Evolutionary conservation across 2,329 filamentous ascomycete genomes (phyloP).

Genomic region (Drechmeria coniospora): DNA sequence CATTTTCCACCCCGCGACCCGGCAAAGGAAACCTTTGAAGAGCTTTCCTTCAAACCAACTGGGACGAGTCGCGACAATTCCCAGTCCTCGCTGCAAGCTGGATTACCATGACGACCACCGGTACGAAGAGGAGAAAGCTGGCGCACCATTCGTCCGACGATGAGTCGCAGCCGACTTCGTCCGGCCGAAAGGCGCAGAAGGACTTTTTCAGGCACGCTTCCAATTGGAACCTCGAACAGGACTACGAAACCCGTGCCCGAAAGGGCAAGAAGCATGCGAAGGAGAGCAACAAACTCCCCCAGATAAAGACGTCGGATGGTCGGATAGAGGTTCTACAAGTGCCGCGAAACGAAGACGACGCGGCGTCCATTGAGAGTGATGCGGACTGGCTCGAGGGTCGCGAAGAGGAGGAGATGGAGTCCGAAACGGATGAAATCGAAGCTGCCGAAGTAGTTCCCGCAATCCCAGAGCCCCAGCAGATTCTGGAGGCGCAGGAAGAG

Average conservation of each 20-base stretch:
- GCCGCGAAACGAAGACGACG: conserved; percentile 42
- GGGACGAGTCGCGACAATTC: neutral
- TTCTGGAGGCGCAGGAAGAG: conserved; percentile 80
- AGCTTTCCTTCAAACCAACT: neutral
- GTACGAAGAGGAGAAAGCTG: conserved; percentile 42
- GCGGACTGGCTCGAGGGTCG: conserved; percentile 48
- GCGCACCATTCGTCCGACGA: conserved; percentile 35
- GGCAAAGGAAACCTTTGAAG: neutral
- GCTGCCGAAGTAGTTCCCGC: too few relatives aligned
- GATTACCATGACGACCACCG: conserved; percentile 28
- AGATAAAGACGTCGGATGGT: conserved; percentile 71
- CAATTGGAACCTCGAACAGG: conserved; percentile 82
- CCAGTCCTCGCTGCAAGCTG: neutral
- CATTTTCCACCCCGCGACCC: conserved; percentile 1
- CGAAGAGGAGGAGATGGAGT: conserved; percentile 23
- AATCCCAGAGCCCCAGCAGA: conserved; percentile 62
- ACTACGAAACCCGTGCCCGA: conserved; percentile 68
- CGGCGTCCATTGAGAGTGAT: conserved; percentile 42
- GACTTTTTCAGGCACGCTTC: conserved; percentile 60
- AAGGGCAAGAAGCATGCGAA: conserved; percentile 62
- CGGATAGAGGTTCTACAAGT: conserved; percentile 44
- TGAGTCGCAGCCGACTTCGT: conserved; percentile 18
- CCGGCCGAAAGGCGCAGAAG: conserved; percentile 32
- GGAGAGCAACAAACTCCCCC: conserved; percentile 59
- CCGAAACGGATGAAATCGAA: too few relatives aligned